phyloP scores from a whole-genome alignment of 1,284 basidiomycete genomes.

The Omphalotus olearius region DNA sequence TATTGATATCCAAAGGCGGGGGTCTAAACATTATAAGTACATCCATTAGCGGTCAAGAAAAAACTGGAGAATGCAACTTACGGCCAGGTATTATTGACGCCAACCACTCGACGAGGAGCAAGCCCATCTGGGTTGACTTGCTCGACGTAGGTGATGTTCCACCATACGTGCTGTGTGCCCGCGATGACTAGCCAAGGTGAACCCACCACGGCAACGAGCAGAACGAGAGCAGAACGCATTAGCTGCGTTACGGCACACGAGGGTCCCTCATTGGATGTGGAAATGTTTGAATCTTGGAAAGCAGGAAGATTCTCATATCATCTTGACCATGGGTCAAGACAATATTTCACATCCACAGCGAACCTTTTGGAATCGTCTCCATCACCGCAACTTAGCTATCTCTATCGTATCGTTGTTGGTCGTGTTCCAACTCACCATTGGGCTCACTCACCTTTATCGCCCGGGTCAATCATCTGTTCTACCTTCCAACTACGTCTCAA shows the following conservation, averaged over 20 bases:
- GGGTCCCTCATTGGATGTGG: too few relatives aligned
- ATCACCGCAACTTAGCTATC: too few relatives aligned
- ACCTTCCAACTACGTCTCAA: conserved; percentile 27
- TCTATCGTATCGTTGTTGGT: too few relatives aligned
- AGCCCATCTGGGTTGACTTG: conserved; percentile 73
- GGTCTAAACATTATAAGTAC: conserved; percentile 43
- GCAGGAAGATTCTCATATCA: too few relatives aligned
- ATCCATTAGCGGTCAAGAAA: background rate
- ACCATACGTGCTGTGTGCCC: conserved; percentile 67
- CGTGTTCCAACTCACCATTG: too few relatives aligned
- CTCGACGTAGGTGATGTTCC: conserved; percentile 75
- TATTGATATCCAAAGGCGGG: conserved; percentile 71
- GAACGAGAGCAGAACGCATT: too few relatives aligned
- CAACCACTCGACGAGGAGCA: conserved; percentile 69
- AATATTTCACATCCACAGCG: too few relatives aligned
- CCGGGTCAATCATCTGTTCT: conserved; percentile 14
- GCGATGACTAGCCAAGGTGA: conserved; percentile 34
- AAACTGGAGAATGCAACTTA: conserved; percentile 39
- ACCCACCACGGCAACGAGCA: background rate
- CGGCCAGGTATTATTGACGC: conserved; percentile 92
- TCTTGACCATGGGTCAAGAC: too few relatives aligned
- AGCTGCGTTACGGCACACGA: too few relatives aligned
- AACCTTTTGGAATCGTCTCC: too few relatives aligned
- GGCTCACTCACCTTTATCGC: too few relatives aligned
- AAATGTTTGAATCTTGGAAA: too few relatives aligned